These are phyloP conservation scores for Boletus rubropictus DNA, from an alignment of 768 basidiomycete species.

Conservation along the genomic window DNA sequence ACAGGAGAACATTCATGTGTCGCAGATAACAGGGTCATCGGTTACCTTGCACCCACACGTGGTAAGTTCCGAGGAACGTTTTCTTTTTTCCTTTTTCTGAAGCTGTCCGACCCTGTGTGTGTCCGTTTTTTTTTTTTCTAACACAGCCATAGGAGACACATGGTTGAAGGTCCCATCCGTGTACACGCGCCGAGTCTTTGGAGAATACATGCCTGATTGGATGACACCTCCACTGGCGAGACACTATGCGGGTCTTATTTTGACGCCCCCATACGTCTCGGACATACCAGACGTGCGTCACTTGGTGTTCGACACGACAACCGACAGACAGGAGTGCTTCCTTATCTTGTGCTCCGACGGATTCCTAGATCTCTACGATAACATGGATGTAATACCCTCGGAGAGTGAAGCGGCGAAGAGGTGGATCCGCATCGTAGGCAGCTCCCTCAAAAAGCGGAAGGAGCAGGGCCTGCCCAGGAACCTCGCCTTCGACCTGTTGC, in stretches of 20 bases:
- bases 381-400: constrained; percentile 16
- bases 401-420: constrained; percentile 28
- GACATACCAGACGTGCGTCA: constrained; percentile 38
- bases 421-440: constrained; percentile 34
- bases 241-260: constrained; percentile 31
- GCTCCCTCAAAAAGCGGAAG: constrained; percentile 18
- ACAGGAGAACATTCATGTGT: constrained; percentile 28
- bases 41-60: constrained; percentile 36
- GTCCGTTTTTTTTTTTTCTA: background rate
- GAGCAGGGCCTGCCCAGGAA: constrained; percentile 23
- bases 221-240: constrained; percentile 11
- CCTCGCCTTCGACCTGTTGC: constrained; percentile 36
- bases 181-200: constrained; percentile 32
- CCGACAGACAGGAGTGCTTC: constrained; percentile 20
- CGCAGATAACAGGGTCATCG: constrained; percentile 31
- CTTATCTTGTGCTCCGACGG: constrained; percentile 46
- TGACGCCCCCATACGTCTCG: constrained; percentile 45
- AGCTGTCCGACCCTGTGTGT: constrained; percentile 12
- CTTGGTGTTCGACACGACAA: constrained; percentile 22
- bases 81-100: background rate
- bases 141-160: constrained; percentile 32
- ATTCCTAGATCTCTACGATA: constrained; percentile 38
- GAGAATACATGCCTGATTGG: constrained; percentile 22
- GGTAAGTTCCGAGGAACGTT: constrained; percentile 20
- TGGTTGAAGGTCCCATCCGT: constrained; percentile 31